Percentiles rank a stretch among this genome's conserved stretches.
Conservation (phyloP, 192 early-diverging fungal genomes). For the Chytriomyces sp. region DNA sequence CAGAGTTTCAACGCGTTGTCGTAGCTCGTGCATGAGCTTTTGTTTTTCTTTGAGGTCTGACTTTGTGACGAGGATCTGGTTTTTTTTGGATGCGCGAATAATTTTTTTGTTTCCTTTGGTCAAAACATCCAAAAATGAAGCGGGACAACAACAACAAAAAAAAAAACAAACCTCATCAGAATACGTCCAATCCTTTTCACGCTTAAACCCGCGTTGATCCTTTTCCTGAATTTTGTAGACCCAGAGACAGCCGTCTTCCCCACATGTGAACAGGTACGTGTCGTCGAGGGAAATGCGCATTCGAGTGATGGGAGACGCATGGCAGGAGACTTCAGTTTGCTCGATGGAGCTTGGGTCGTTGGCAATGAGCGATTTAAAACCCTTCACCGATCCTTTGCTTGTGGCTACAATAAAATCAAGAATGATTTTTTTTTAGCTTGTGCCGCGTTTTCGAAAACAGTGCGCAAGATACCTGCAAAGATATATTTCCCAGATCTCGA, state of each 20-base stretch:
- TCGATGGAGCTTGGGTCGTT: slow-evolving; percentile 36
- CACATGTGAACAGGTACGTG: slow-evolving; percentile 53
- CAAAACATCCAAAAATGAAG: slow-evolving; percentile 12
- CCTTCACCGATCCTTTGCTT: slow-evolving; percentile 44
- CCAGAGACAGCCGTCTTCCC: slow-evolving; percentile 59
- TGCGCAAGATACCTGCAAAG: slow-evolving; percentile 36
- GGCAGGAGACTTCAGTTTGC: slow-evolving; percentile 42
- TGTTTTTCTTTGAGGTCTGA: slow-evolving; percentile 56
- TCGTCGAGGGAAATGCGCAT: slow-evolving; percentile 57
- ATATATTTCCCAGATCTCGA: slow-evolving; percentile 42
- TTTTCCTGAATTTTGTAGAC: slow-evolving; percentile 55
- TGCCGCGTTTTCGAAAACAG: neutral
- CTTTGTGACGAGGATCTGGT: slow-evolving; percentile 58
- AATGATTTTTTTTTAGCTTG: neutral
- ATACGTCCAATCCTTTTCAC: slow-evolving; percentile 57
- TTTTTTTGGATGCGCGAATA: neutral
- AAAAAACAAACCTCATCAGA: slow-evolving; percentile 56
- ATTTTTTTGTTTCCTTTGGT: neutral
- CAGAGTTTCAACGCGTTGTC: slow-evolving; percentile 56
- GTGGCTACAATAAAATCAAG: slow-evolving; percentile 37
- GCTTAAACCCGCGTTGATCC: slow-evolving; percentile 45
- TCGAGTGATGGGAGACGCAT: slow-evolving; percentile 45
- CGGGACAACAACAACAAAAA: neutral
- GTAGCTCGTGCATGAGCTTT: slow-evolving; percentile 45
- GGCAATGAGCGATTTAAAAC: slow-evolving; percentile 52